Evolutionary conservation across 1,284 basidiomycete species (phyloP), one percentile per base, ranked within the genome.

Genomic region (Cystobasidium pallidum): DNA sequence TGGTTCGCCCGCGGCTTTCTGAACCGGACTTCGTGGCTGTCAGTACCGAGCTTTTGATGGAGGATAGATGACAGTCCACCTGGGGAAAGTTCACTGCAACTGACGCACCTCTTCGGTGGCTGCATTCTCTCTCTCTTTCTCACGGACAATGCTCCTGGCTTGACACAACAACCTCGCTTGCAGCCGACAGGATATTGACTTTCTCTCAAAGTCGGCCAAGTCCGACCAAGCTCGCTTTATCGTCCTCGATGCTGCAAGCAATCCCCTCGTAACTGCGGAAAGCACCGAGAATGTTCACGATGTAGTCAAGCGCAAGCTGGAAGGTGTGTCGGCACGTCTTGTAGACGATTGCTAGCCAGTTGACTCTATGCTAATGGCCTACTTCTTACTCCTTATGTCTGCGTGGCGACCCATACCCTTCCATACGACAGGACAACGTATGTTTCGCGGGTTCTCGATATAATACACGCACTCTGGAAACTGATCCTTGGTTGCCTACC

Each of bases 1-100:
- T 71, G 61, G 58, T 71, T 71, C 68, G 24, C 41, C 59, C 36
- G 52, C 28, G 58, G 58, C 34, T 62, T 54, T 62, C 76, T 81
- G 49, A 78, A 79, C 45, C 77, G 80, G 30, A 76, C 79, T 21
- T 80, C 79, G 4, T 81, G 80, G 80, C 70, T 80, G 24, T 61
- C n/a, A 61, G 58, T 28, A 21, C 13, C 36, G 36, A 39, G 6
- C 36, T 13, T n/a, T n/a, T n/a, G n/a, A n/a, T n/a, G n/a, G n/a
- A n/a, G n/a, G n/a, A n/a, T n/a, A n/a, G n/a, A n/a, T n/a, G n/a
- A n/a, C n/a, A n/a, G n/a, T n/a, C n/a, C n/a, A n/a, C n/a, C n/a
- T n/a, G n/a, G n/a, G n/a, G n/a, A n/a, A n/a, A n/a, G n/a, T n/a
- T n/a, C n/a, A n/a, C n/a, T n/a, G n/a, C n/a, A n/a, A n/a, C n/a